Evolutionary conservation across 1,284 basidiomycete genomes (phyloP).

Genomic region (Schizophyllum amplum): DNA sequence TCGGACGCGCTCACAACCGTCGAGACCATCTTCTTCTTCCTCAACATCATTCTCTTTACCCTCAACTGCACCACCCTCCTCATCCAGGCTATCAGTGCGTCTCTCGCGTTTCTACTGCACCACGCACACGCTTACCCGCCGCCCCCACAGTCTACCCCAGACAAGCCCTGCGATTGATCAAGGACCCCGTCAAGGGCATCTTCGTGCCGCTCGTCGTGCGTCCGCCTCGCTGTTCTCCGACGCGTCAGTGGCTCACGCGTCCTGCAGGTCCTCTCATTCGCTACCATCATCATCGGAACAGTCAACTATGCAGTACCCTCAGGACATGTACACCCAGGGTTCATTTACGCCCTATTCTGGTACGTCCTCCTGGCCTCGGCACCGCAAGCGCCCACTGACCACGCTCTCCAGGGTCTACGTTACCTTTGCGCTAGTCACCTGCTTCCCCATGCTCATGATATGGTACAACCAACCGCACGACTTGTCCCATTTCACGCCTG

Average conservation of each 20-base stretch:
- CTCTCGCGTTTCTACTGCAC: conserved; percentile 13
- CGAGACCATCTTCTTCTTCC: conserved; percentile 37
- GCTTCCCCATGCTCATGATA: conserved; percentile 42
- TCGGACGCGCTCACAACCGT: conserved; percentile 24
- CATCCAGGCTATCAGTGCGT: conserved; percentile 34
- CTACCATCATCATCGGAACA: conserved; percentile 42
- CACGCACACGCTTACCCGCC: neutral
- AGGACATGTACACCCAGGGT: conserved; percentile 23
- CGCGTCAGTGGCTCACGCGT: neutral
- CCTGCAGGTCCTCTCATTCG: conserved; percentile 35
- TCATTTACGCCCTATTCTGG: conserved; percentile 38
- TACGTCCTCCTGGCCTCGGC: conserved; percentile 14
- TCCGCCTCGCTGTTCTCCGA: neutral
- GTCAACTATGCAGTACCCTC: conserved; percentile 36
- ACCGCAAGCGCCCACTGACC: neutral
- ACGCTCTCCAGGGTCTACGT: conserved; percentile 33
- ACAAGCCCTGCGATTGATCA: conserved; percentile 33
- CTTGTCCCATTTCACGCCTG: conserved; percentile 34
- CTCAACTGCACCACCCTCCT: conserved; percentile 33
- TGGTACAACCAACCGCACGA: conserved; percentile 44
- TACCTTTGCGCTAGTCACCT: conserved; percentile 29
- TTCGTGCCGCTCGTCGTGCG: conserved; percentile 38
- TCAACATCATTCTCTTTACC: conserved; percentile 36
- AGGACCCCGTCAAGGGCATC: conserved; percentile 36
- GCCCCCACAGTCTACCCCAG: conserved; percentile 30